These are phyloP conservation scores for Alternaria consortialis DNA, from an alignment of 2,329 filamentous ascomycete genomes.

Conservation along the genomic window DNA sequence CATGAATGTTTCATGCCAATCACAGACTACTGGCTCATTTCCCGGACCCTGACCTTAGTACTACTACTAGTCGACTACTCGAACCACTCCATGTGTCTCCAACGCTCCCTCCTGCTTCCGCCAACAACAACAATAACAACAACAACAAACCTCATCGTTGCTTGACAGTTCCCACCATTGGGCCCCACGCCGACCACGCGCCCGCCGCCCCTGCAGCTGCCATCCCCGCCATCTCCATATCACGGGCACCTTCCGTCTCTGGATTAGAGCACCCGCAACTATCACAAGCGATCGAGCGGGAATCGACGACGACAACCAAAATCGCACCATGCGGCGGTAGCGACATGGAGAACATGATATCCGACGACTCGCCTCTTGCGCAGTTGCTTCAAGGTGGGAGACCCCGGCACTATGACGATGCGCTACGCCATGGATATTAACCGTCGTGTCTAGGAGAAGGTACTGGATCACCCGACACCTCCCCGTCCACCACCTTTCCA, in stretches of 20 bases:
- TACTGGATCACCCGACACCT: constrained; percentile 38
- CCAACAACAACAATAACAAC: neutral
- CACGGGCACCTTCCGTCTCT: constrained; percentile 15
- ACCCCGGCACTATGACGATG: neutral
- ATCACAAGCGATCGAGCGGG: constrained; percentile 23
- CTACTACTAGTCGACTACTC: neutral
- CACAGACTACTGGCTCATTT: constrained; percentile 22
- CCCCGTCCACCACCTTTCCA: constrained; percentile 25
- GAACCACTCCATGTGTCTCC: constrained; percentile 24
- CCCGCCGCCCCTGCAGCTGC: constrained; percentile 12
- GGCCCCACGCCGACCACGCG: constrained; percentile 15
- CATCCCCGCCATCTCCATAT: constrained; percentile 16
- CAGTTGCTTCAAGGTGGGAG: constrained; percentile 79
- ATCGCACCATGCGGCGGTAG: constrained; percentile 43
- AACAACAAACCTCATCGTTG: neutral
- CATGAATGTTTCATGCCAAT: constrained; percentile 6
- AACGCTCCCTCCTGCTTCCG: constrained; percentile 5
- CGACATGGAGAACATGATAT: constrained; percentile 85
- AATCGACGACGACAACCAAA: constrained; percentile 21
- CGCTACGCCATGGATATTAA: constrained; percentile 29
- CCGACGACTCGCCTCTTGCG: constrained; percentile 86
- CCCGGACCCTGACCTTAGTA: constrained; percentile 16
- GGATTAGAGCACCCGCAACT: constrained; percentile 12
- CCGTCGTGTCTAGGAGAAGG: constrained; percentile 43
- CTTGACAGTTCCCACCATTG: constrained; percentile 12